Base-by-base conservation (phyloP, 2,329 filamentous ascomycete species). In the Neoarthrinium moseri region DNA sequence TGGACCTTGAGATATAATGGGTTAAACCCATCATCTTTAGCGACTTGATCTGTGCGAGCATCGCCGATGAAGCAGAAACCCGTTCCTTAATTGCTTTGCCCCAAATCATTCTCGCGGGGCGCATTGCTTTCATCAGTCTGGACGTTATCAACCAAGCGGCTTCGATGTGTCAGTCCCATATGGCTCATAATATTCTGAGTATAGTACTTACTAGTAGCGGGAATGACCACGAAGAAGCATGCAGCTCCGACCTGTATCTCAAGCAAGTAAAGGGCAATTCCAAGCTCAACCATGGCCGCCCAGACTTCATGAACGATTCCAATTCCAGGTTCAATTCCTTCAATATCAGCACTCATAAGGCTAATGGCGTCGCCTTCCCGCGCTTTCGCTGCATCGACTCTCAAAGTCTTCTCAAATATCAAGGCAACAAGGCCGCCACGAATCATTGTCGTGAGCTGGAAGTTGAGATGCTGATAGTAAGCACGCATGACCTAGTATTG, bases 361-460 rank as follows among this genome's bases (percentile, higher is more conserved):
- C 71, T 75, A 4, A 71, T 52, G 1, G 72, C 63, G 1, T 65
- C 64, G 1, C 63, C 60, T 18, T 70, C 67, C 13, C 68, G 63
- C 20, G 63, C 55, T 1, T 57, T 50, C 1, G 56, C 50, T 0
- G 58, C 55, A 10, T 58, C n/a, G n/a, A n/a, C n/a, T n/a, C n/a
- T n/a, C n/a, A 73, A 47, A 0, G 72, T 74, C 52, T 75, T 74
- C 15, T 69, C 66, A 52, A 75, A 81, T 2, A 83, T 70, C 51
- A 80, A 60, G 0, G 73, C 70, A 4, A 66, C 55, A 2, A 71
- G 45, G 1, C 58, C 62, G 2, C 60, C 67, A 18, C 69, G 62
- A 24, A 61, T 56, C 58, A 67, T 64, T 7, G 65, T 63, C 21
- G 68, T 61, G 18, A 64, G 56, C 29, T 68, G 66, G 37, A 56